Evolutionary conservation across 2,329 filamentous ascomycete species (phyloP).

Genomic region (Fusarium hainanense): DNA sequence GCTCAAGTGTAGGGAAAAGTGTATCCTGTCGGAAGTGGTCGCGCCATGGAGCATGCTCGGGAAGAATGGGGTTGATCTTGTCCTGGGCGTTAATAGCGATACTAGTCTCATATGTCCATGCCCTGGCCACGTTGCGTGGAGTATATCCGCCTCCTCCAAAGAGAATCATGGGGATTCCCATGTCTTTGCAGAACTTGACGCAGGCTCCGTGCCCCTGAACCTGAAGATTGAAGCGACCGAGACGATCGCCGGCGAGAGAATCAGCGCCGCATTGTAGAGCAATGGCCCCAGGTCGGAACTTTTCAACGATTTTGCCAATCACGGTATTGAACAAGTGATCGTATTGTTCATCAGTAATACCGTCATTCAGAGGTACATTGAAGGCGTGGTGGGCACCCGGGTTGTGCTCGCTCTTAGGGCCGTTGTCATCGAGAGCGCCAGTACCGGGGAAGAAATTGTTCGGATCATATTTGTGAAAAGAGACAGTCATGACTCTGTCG

Average conservation of each 20-base stretch:
- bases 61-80: conserved; percentile 77
- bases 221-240: conserved; percentile 96
- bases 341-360: conserved; percentile 92
- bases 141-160: conserved; percentile 97
- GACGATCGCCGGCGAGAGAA: conserved; percentile 89
- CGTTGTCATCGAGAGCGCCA: conserved; percentile 86
- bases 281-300: conserved; percentile 89
- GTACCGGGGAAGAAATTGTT: conserved; percentile 88
- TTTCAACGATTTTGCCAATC: conserved; percentile 80
- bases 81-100: conserved; percentile 83
- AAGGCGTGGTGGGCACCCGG: conserved; percentile 88
- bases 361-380: conserved; percentile 90
- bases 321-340: conserved; percentile 84
- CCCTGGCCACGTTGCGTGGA: conserved; percentile 92
- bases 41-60: conserved; percentile 83
- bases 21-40: conserved; percentile 89
- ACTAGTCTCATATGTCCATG: conserved; percentile 96
- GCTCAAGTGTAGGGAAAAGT: conserved; percentile 86
- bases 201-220: conserved; percentile 94
- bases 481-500: conserved; percentile 90
- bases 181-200: conserved; percentile 86
- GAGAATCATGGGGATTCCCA: conserved; percentile 84
- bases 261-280: conserved; percentile 97
- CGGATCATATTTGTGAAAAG: conserved; percentile 96
- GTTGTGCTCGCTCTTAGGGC: conserved; percentile 84